Evolutionary conservation across 768 basidiomycete species (phyloP).

Genomic region (Gymnopilus dilepis): DNA sequence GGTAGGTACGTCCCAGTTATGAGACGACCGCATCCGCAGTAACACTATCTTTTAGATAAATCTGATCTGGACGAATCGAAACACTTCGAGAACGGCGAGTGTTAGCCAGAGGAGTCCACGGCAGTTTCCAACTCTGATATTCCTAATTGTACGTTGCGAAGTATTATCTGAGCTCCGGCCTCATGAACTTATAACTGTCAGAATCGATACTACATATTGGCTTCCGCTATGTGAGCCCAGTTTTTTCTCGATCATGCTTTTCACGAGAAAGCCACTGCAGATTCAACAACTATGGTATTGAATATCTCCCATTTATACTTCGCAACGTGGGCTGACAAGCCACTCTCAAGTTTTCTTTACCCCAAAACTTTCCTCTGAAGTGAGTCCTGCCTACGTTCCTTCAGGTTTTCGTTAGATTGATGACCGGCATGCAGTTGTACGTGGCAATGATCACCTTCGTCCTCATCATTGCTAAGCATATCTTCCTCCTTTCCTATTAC

Average conservation of each 20-base stretch:
- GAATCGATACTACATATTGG: slow-evolving; percentile 8
- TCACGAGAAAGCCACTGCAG: background rate
- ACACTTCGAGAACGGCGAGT: no score
- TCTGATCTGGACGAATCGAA: background rate
- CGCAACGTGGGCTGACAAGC: background rate
- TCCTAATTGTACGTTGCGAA: background rate
- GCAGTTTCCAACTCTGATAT: background rate
- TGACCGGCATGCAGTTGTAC: background rate
- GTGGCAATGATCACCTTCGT: background rate
- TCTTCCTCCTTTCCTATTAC: no score
- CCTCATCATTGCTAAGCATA: no score
- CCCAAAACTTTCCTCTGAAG: background rate
- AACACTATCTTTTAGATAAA: background rate
- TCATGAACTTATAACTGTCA: background rate
- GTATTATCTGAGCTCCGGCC: background rate
- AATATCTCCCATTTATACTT: background rate
- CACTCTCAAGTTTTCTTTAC: background rate
- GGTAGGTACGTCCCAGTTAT: background rate
- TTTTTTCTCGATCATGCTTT: no score
- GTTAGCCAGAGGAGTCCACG: background rate
- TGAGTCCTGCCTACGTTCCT: background rate
- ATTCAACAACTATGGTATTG: background rate
- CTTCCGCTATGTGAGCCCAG: background rate
- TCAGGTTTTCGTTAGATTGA: no score
- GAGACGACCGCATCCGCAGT: background rate